Percentiles rank a stretch among this genome's conserved stretches.
Conservation (phyloP, 371 early-diverging fungal genomes). For the Parasitella parasitica region DNA sequence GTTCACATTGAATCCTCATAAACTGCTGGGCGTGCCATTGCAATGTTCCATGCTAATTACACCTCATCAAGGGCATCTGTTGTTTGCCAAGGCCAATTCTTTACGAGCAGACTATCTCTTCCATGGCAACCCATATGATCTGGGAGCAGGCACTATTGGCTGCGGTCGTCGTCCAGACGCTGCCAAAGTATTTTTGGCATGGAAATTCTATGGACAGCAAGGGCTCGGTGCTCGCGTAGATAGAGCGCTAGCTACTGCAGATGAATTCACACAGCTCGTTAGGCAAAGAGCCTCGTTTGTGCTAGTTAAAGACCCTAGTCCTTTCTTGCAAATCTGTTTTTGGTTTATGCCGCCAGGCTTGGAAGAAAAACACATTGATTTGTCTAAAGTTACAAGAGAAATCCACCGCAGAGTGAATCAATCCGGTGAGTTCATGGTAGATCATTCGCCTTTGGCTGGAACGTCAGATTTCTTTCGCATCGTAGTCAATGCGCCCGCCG, state of each 20-base stretch:
- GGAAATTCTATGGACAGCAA: conserved; percentile 74
- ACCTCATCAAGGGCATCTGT: conserved; percentile 42
- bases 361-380: conserved; percentile 22
- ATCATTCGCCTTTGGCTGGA: conserved; percentile 51
- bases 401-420: conserved; percentile 54
- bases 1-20: conserved; percentile 84
- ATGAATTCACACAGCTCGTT: conserved; percentile 40
- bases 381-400: conserved; percentile 49
- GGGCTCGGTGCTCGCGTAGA: conserved; percentile 55
- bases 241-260: conserved; percentile 47
- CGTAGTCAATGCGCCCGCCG: conserved; percentile 69
- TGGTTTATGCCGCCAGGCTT: conserved; percentile 60
- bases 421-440: conserved; percentile 61
- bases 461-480: conserved; percentile 72
- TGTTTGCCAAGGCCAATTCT: conserved; percentile 61
- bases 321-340: conserved; percentile 66
- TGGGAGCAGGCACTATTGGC: conserved; percentile 83
- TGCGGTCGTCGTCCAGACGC: conserved; percentile 88
- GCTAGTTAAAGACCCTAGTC: conserved; percentile 37
- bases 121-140: conserved; percentile 70
- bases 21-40: conserved; percentile 80
- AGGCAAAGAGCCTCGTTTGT: conserved; percentile 22
- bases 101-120: conserved; percentile 76
- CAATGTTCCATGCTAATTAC: conserved; percentile 82
- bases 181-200: conserved; percentile 78